Conservation (phyloP, 345 rosid species). For the Salix udensis region DNA sequence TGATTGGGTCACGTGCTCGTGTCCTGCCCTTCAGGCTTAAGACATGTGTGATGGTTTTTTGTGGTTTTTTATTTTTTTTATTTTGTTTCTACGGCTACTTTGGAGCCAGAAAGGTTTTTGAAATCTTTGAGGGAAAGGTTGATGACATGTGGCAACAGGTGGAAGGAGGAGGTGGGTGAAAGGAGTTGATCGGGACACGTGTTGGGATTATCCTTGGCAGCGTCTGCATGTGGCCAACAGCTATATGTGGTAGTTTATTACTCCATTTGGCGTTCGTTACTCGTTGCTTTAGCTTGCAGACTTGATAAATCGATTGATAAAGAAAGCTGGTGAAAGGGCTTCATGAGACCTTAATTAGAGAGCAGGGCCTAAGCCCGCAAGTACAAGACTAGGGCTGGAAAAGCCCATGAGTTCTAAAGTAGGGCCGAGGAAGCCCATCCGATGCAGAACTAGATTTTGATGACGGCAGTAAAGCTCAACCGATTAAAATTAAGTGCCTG, state of each 20-base stretch:
- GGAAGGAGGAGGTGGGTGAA: background rate
- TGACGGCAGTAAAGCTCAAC: too few relatives aligned
- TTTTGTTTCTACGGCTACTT: background rate
- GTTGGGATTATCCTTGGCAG: too few relatives aligned
- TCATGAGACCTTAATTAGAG: too few relatives aligned
- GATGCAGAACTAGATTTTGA: too few relatives aligned
- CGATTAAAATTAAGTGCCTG: too few relatives aligned
- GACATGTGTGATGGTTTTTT: background rate
- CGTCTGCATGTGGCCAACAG: too few relatives aligned
- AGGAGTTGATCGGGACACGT: too few relatives aligned
- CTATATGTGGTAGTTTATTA: too few relatives aligned
- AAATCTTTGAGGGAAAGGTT: background rate
- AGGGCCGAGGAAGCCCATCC: too few relatives aligned
- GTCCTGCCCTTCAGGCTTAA: background rate
- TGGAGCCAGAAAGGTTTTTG: background rate
- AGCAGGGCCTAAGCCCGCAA: background rate
- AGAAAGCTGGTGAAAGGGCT: background rate
- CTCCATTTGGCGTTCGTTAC: too few relatives aligned
- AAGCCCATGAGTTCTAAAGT: too few relatives aligned
- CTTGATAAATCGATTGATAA: background rate
- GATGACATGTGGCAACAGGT: background rate
- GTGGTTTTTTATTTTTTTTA: too few relatives aligned
- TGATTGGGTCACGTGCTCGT: constrained; percentile 6
- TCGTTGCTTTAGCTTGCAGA: background rate
- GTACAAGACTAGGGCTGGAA: background rate